Evolutionary conservation across 2,329 filamentous ascomycete genomes (phyloP).

Genomic region (Macrophomina phaseolina): DNA sequence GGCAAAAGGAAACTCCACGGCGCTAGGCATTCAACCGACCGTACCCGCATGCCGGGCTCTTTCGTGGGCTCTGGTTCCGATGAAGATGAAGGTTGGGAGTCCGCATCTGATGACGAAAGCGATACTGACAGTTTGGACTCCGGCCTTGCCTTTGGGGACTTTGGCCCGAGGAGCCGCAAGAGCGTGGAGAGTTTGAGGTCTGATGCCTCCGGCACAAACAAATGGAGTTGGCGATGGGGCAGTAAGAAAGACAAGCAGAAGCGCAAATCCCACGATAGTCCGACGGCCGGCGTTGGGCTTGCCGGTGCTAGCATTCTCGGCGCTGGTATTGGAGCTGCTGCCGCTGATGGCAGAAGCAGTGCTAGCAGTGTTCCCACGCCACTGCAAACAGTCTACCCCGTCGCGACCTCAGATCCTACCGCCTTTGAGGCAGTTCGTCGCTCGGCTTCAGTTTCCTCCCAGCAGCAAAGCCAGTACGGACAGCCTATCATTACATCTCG

Average conservation of each 20-base stretch:
- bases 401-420: slow-evolving; percentile 69
- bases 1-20: slow-evolving; percentile 33
- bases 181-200: slow-evolving; percentile 61
- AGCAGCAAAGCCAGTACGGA: slow-evolving; percentile 41
- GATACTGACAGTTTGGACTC: slow-evolving; percentile 58
- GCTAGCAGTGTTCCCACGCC: slow-evolving; percentile 52
- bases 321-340: slow-evolving; percentile 41
- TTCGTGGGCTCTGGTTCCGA: slow-evolving; percentile 44
- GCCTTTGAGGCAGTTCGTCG: slow-evolving; percentile 63
- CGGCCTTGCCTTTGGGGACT: slow-evolving; percentile 66
- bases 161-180: slow-evolving; percentile 39
- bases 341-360: slow-evolving; percentile 53
- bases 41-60: slow-evolving; percentile 34
- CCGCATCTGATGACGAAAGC: slow-evolving; percentile 45
- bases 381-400: slow-evolving; percentile 70
- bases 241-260: slow-evolving; percentile 50
- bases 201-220: slow-evolving; percentile 59
- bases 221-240: slow-evolving; percentile 68
- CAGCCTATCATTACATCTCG: slow-evolving; percentile 42
- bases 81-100: slow-evolving; percentile 53
- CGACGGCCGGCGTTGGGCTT: slow-evolving; percentile 44
- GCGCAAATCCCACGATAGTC: slow-evolving; percentile 37
- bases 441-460: slow-evolving; percentile 55
- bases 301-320: slow-evolving; percentile 42
- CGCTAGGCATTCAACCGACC: slow-evolving; percentile 28